Base-by-base conservation (phyloP, 2,329 filamentous ascomycete genomes). In the Penicillium thymicola region DNA sequence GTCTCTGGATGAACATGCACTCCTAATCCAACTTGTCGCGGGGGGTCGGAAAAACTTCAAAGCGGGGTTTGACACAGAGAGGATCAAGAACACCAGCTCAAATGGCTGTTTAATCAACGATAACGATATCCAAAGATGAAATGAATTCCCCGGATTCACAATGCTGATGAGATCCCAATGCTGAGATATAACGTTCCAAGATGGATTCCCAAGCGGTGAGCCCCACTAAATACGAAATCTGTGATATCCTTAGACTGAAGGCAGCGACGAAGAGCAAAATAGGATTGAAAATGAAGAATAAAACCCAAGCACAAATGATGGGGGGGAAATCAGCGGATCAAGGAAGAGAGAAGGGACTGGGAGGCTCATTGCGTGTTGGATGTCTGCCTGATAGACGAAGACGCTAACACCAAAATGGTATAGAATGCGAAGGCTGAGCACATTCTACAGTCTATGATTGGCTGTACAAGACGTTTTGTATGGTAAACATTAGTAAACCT, bases 341-440 rank as follows among this genome's bases (percentile, higher is more conserved):
- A 57, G 55, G 61, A 61, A 60, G 64, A 60, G 64, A 61, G 59
- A 65, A 68, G 59, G 14, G 51, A 61, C 61, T 54, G 58, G 59
- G 59, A 62, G 59, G 47, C 43, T 59, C 48, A 59, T 54, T 62
- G 58, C 68, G 63, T 60, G 57, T 64, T 67, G 55, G 66, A 68
- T 71, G 71, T 74, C 72, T 74, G 72, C 72, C 72, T 74, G 68
- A 72, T 72, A 66, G 70, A 65, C 68, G 65, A 72, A 59, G 48
- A 16, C 56, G 42, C 69, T 68, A 69, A 50, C 9, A 61, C 58
- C 27, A 13, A 62, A 62, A 40, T 41, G 66, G 70, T 16, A 59
- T 60, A 49, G 54, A 28, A 36, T 41, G 57, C 42, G 58, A 65
- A 59, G 64, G 64, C 62, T 63, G 62, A 65, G 62, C 55, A 57